Percentiles rank a stretch among this genome's conserved stretches.
Conservation (phyloP, 805 yeast species). For the Lipomyces kockii region DNA sequence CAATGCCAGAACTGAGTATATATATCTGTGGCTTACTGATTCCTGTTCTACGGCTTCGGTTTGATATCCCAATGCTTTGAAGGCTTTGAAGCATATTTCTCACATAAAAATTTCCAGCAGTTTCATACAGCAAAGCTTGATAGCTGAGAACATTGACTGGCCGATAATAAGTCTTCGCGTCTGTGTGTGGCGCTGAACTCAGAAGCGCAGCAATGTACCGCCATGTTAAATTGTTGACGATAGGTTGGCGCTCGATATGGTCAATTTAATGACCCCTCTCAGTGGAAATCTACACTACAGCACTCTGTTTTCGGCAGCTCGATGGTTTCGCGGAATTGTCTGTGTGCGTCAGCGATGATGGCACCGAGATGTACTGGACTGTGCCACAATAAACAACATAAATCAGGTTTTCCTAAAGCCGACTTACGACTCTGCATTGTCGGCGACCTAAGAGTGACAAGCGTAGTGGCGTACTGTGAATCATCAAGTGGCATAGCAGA, state of each 20-base stretch:
- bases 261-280: background rate
- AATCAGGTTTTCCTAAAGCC: background rate
- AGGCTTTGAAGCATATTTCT: background rate
- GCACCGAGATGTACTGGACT: background rate
- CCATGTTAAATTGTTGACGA: background rate
- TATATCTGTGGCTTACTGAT: no score
- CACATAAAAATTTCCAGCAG: background rate
- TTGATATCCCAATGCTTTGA: background rate
- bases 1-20: no score
- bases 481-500: constrained; percentile 2
- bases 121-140: background rate
- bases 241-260: background rate
- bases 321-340: background rate
- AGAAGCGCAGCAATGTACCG: background rate
- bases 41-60: no score
- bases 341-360: background rate
- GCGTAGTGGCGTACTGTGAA: background rate
- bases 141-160: constrained; percentile 1
- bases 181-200: constrained; percentile 1
- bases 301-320: background rate
- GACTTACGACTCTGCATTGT: constrained; percentile 4
- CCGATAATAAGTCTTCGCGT: background rate
- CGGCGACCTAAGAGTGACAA: background rate
- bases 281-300: background rate
- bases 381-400: constrained; percentile 2